Percentiles rank a stretch among this genome's conserved stretches.
Evolutionary conservation across 2,329 filamentous ascomycete genomes (phyloP).

Genomic region (Arthrinium puccinioides): DNA sequence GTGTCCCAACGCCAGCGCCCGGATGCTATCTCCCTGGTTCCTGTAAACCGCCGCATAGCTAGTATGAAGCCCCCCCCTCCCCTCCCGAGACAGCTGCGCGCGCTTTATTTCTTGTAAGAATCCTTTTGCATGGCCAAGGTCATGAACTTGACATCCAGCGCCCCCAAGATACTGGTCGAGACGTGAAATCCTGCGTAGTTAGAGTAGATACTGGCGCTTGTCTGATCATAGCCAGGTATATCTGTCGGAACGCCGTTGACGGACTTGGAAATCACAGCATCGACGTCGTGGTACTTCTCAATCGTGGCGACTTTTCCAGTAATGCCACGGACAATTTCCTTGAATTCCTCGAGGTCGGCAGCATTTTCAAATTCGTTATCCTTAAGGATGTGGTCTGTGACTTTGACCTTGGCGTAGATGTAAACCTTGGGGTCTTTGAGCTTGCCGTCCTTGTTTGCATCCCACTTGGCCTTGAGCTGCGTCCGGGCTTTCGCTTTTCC

Average conservation of each 20-base stretch:
- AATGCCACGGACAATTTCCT: background rate
- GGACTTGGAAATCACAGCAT: background rate
- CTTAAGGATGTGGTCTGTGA: background rate
- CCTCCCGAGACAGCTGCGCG: no score
- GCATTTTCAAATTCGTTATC: background rate
- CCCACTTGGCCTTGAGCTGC: background rate
- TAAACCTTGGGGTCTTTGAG: background rate
- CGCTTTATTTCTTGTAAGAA: background rate
- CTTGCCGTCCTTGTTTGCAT: background rate
- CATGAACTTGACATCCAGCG: background rate
- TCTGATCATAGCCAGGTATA: background rate
- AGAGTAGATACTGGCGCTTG: background rate
- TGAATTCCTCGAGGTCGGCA: background rate
- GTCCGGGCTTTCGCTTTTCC: background rate
- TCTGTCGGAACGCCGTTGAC: no score
- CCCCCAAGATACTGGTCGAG: background rate
- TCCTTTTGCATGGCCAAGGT: background rate
- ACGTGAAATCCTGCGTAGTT: background rate
- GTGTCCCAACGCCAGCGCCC: no score
- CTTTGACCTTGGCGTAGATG: constrained; percentile 1
- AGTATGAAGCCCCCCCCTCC: constrained; percentile 3
- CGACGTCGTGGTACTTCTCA: background rate
- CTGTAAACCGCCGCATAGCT: no score
- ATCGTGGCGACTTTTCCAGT: background rate
- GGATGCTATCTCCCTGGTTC: no score